Evolutionary conservation across 495 filamentous ascomycete genomes (phyloP), one percentile per base, ranked within the genome.

Genomic region (Glarea lozoyensis): DNA sequence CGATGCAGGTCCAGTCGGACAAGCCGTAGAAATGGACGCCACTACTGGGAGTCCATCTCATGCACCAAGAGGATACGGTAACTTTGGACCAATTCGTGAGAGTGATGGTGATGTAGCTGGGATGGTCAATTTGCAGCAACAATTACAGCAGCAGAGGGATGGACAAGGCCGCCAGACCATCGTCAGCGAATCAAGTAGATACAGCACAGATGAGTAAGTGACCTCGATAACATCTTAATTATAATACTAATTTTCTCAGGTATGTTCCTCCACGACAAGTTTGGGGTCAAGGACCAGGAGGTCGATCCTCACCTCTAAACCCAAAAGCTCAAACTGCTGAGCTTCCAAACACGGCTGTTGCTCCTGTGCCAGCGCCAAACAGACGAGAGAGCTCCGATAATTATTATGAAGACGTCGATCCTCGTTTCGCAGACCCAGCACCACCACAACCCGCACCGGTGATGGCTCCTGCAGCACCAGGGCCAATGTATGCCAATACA

Each of bases 391-490:
- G 57, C 19, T 70, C 73, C 17, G 68, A 70, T 33, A 62, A 73
- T 44, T 96, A 96, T 62, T 94, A 90, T 57, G 92, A 98, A 72
- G 92, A 96, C 58, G 82, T 92, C 15, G 88, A 93, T 43, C 92
- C 92, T 17, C 82, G 81, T 30, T 98, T 96, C 59, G 83, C 66
- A 18, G 47, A 54, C 10, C 40, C 40, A 2, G n/a, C n/a, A n/a
- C n/a, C n/a, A n/a, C n/a, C n/a, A n/a, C 52, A 46, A 18, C 53
- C 61, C 29, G 19, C 32, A 43, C 43, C 57, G 44, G 50, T 42
- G 36, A 34, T 33, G 2, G 25, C 44, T 7, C 48, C 45, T 10
- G 43, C n/a, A 12, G 38, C 42, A 11, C 23, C 38, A 36, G 35
- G 60, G 49, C 24, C 64, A 52, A 43, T 36, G 54, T 38, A 46